These are phyloP conservation scores for Sordariomycetes sp. DNA, from an alignment of 2,329 filamentous ascomycete genomes.

Conservation along the genomic window DNA sequence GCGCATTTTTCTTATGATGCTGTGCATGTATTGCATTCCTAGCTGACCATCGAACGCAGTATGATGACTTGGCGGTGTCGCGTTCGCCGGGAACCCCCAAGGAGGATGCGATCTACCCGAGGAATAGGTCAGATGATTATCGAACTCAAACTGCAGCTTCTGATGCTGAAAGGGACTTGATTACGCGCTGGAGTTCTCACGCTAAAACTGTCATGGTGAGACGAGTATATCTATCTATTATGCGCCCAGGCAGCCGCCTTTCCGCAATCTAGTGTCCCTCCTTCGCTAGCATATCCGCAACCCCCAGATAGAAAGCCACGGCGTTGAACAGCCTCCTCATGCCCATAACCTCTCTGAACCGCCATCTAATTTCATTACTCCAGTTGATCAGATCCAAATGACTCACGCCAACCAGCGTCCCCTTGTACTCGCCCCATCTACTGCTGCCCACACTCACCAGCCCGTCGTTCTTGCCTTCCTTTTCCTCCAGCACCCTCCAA, in stretches of 20 bases:
- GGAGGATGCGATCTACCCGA: too few relatives aligned
- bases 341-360: conserved; percentile 41
- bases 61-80: too few relatives aligned
- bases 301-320: conserved; percentile 57
- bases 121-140: too few relatives aligned
- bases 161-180: too few relatives aligned
- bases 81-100: too few relatives aligned
- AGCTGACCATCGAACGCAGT: too few relatives aligned
- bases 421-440: conserved; percentile 54
- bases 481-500: conserved; percentile 35
- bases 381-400: conserved; percentile 61
- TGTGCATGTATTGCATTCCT: too few relatives aligned
- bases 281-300: conserved; percentile 62
- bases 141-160: too few relatives aligned
- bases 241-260: background rate
- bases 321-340: conserved; percentile 53
- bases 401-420: conserved; percentile 51
- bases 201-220: background rate
- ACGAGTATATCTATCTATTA: background rate
- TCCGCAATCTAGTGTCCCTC: conserved; percentile 35
- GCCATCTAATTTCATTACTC: conserved; percentile 51
- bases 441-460: conserved; percentile 58
- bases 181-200: too few relatives aligned
- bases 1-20: too few relatives aligned
- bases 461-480: conserved; percentile 55